Evolutionary conservation across 148 eudicot genomes (phyloP), one percentile per base, ranked within the genome.

Genomic region (Heliamphora exappendiculata): DNA sequence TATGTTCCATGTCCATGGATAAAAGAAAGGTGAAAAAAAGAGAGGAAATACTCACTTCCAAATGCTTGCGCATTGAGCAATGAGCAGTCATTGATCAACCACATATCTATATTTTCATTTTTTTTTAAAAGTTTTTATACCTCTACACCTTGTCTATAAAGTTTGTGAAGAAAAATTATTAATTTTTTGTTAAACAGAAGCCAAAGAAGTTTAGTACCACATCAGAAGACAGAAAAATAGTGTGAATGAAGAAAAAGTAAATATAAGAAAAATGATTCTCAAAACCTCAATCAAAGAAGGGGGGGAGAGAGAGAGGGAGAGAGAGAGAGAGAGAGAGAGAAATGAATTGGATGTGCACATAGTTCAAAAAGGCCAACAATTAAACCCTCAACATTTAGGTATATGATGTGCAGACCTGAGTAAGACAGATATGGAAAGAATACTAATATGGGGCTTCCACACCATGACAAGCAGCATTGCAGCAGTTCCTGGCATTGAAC

Each of bases 401-500:
- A 58, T 45, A 34, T 12, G 19, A 5, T 45, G 29, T 53, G 31
- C 51, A 33, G 75, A 94, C 99, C 99, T 88, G 75, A 95, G 96
- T 49, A 87, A 42, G 77, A 85, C 78, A 66, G 94, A 76, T 66
- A 83, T 87, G 37, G 99, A 85, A 58, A 94, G 86, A 86, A 95
- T 80, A 78, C 88, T 87, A 67, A 93, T 84, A 60, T 86, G 82
- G 65, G 94, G 94, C 75, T 89, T 86, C 99, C 99, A 95, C 76
- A 84, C 96, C 81, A 92, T 82, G 76, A 93, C 80, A 73, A 95
- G 99, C 53, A 95, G 86, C 90, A 95, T 91, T 45, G 85, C 94
- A 79, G 96, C 97, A 79, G 97, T 95, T 81, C 99, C 99, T 95
- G 79, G 70, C 67, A 76, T 72, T 45, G 45, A 72, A 49, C 12